Base-by-base conservation (phyloP, 352 stramenopile species). In the Phytophthora idaei region DNA sequence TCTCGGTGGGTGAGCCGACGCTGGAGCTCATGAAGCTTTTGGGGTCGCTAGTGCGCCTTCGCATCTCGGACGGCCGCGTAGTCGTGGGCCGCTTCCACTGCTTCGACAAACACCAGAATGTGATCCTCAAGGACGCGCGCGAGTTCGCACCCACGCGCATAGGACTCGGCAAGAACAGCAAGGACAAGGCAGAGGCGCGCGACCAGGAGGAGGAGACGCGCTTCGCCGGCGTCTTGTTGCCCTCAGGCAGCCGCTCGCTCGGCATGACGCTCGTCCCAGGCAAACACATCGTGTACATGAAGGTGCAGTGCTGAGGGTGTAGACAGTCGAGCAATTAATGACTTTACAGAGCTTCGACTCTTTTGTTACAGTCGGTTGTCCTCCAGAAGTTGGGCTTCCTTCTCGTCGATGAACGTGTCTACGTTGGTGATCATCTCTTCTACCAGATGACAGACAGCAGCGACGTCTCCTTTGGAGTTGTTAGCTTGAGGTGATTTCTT, bases 61-160 rank as follows among this genome's bases (percentile, higher is more conserved):
- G 87, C 60, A 89, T 93, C 72, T 81, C 77, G 53, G 85, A 93
- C 66, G 82, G 85, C 42, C 82, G 85, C 71, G 74, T 90, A 37
- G 34, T 93, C 41, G 56, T 91, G 10, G 85, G 85, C 21, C 77
- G 59, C 47, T 85, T 93, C 62, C 83, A 93, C 73, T 91, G 85
- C 70, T 87, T 93, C 63, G 85, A 93, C 81, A 89, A 90, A 69
- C 82, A 93, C 69, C 79, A 91, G 73, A 93, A 93, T 68, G 72
- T 93, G 32, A 91, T 93, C 37, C 64, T 93, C 32, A 90, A 82
- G 46, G 85, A 93, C 49, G 80, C 79, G 51, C 72, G 78, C 51
- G 85, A 90, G 69, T 93, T 79, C 58, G 61, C 77, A 25, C 80
- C 83, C 31, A 77, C 81, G 28, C 53, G 60, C 17, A 34, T 31